These are phyloP conservation scores for Erysimum pusillum DNA, from an alignment of 441 rosid species.

Conservation along the genomic window DNA sequence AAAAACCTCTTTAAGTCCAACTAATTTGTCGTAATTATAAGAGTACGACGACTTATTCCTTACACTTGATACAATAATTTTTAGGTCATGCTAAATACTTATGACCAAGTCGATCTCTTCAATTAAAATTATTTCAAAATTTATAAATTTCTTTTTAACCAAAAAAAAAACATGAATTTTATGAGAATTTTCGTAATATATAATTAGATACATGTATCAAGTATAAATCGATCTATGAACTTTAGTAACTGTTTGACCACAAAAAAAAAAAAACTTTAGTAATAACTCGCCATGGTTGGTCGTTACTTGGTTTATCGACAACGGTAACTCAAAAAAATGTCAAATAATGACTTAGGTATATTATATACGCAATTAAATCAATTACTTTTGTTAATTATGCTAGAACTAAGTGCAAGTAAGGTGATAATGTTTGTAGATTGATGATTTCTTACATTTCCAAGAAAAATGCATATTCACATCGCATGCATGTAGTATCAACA, in stretches of 20 bases:
- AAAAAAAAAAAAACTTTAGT: not conserved
- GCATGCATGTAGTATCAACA: constrained; percentile 3
- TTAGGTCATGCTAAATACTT: not conserved
- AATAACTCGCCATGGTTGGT: too few species aligned
- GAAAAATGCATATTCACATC: constrained; percentile 11
- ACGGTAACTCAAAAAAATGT: too few species aligned
- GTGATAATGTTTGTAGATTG: constrained; percentile 4
- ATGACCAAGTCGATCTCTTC: constrained; percentile 29
- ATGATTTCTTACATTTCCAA: not conserved
- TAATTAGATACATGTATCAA: not conserved
- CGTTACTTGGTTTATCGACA: too few species aligned
- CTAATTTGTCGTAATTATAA: constrained; percentile 27
- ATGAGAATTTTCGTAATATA: not conserved
- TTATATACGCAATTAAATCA: not conserved
- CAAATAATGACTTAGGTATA: not conserved
- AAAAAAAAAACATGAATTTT: not conserved
- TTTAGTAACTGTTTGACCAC: not conserved
- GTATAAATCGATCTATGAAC: not conserved
- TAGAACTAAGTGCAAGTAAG: constrained; percentile 5
- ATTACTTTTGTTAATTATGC: not conserved
- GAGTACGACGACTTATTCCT: constrained; percentile 23
- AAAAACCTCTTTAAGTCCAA: constrained; percentile 40
- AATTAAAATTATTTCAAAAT: not conserved
- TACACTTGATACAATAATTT: constrained; percentile 30
- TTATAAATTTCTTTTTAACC: not conserved